Base-by-base conservation (phyloP, 345 rosid genomes). In the Heritiera fomes region DNA sequence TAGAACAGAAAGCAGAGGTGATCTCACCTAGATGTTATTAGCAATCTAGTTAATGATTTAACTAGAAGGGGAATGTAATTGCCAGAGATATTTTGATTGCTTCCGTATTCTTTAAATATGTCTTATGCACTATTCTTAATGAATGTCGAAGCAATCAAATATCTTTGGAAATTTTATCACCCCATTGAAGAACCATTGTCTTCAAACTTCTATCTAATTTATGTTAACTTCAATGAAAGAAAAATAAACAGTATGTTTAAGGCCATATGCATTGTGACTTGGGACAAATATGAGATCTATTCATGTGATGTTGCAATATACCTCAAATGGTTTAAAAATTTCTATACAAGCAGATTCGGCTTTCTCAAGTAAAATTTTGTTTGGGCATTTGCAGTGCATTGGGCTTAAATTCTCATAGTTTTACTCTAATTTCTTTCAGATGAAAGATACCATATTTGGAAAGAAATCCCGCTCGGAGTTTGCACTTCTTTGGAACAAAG, bases 401-500 rank as follows among this genome's bases (percentile, higher is more conserved):
- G 62, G 12, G 46, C 23, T 63, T 41, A 66, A 49, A 53, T 80
- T 72, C 76, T 81, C 32, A 81, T 18, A 9, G 47, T 71, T 47
- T 71, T 61, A 8, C 75, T 84, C 77, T 53, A 71, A 75, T 47
- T 71, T 84, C 45, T 77, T 86, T 1, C 89, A 88, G 98, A 75
- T 82, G 81, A 85, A 75, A 78, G 93, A 93, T 45, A 78, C 88
- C 3, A 86, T 93, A 46, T 82, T 91, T 2, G 91, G 95, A 73
- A 89, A 86, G 85, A 83, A 87, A 59, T 90, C 84, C 47, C 90
- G 88, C 20, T 78, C 86, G 2, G 89, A 90, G 79, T 63, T 88
- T 69, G 92, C 89, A 62, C 89, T 84, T 65, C 17, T 86, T 76
- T 91, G 99, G 98, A 90, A 94, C 92, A 87, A 84, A 86, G 86